Conservation (phyloP, 75 land plant species). For the Pinus albicaulis region DNA sequence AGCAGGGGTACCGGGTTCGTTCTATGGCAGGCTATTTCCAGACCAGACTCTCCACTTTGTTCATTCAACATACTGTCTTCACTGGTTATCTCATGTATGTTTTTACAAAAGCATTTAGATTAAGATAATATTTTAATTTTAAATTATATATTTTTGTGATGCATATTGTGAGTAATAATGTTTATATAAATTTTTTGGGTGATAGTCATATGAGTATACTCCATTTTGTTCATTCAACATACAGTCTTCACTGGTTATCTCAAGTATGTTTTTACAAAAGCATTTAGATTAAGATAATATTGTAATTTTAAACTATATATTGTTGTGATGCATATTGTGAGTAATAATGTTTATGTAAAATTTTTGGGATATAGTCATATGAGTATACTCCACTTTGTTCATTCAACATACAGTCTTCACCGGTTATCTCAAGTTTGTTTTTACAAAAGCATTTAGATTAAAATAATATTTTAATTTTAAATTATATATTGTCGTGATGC, state of each 20-base stretch:
- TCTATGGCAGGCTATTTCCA: slow-evolving; percentile 41
- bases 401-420: too few relatives aligned
- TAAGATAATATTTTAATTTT: not conserved
- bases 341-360: too few relatives aligned
- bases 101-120: not conserved
- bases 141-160: too few relatives aligned
- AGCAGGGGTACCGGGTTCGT: slow-evolving; percentile 44
- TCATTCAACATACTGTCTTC: slow-evolving; percentile 21
- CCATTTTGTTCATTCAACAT: slow-evolving; percentile 20
- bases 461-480: too few relatives aligned
- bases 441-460: not conserved
- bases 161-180: too few relatives aligned
- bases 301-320: not conserved
- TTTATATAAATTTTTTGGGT: too few relatives aligned
- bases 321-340: too few relatives aligned
- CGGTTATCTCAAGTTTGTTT: slow-evolving; percentile 13
- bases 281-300: not conserved
- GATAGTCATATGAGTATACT: too few relatives aligned
- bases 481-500: too few relatives aligned
- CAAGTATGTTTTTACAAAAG: not conserved
- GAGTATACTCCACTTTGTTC: too few relatives aligned
- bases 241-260: not conserved
- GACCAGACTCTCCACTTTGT: slow-evolving; percentile 24
- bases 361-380: too few relatives aligned
- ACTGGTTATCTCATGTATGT: not conserved